Base-by-base conservation (phyloP, 2,329 filamentous ascomycete genomes). In the Sporothrix phasma region DNA sequence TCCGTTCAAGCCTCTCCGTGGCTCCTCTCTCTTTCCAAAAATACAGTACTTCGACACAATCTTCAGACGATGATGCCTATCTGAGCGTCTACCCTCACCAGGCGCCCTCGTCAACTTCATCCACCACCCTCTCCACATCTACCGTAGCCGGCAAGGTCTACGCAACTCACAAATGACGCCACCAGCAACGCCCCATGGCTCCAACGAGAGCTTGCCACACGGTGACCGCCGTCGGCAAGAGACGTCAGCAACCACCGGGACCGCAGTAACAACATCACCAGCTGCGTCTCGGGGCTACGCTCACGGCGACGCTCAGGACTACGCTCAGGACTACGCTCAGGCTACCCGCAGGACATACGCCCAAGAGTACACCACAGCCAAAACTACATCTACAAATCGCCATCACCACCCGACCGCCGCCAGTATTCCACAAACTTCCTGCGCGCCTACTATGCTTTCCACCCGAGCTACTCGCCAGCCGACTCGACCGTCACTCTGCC, bases 361-460 rank as follows among this genome's bases (percentile, higher is more conserved):
- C 10, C 49, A 65, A 22, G 43, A 65, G 5, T 62, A 63, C 26
- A 49, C 19, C 15, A 65, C 61, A 53, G 46, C 62, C 49, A 64
- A 4, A 62, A 64, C 47, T 63, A 64, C 43, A 58, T 46, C 24
- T 45, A 64, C 45, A 19, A 66, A 1, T 54, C 65, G 19, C 63
- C 76, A 77, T 67, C 70, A 73, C 76, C 80, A 3, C 80, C 84
- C 77, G 67, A 71, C 73, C 80, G 6, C 80, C 84, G 68, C 84
- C 88, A 2, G 81, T 92, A 65, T 96, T 97, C 73, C 89, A 95
- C 81, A 96, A n/a, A 94, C 79, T 99, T 96, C 73, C 81, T 99
- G 53, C 88, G 94, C 68, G 94, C 94, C 59, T 93, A 96, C 73
- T 96, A 96, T 74, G 89, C 91, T 29, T 99, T 97, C 74, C 87